Conservation (phyloP, 768 basidiomycete species). For the Chiua virens region DNA sequence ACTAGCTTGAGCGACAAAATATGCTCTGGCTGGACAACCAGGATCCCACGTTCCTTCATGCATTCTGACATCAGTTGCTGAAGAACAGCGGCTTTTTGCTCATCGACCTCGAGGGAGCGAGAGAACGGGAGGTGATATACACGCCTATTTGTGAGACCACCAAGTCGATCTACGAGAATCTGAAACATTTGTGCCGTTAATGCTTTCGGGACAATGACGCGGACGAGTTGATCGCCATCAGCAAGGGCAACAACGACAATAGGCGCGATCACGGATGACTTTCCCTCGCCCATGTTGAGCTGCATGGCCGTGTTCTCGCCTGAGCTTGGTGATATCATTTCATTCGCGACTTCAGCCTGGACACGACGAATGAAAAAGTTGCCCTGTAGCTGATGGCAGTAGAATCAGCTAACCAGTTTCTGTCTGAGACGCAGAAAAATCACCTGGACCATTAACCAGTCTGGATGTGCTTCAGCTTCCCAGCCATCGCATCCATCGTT, state of each 20-base stretch:
- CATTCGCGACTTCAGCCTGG: slow-evolving; percentile 41
- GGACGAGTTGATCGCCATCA: slow-evolving; percentile 42
- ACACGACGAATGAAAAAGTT: slow-evolving; percentile 44
- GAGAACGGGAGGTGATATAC: slow-evolving; percentile 53
- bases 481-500: slow-evolving; percentile 25
- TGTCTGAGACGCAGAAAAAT: not conserved
- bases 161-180: slow-evolving; percentile 42
- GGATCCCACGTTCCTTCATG: slow-evolving; percentile 38
- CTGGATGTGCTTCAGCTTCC: slow-evolving; percentile 24
- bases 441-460: slow-evolving; percentile 50
- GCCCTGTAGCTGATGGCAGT: slow-evolving; percentile 39
- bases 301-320: slow-evolving; percentile 42
- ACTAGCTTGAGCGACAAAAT: slow-evolving; percentile 52
- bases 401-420: no score
- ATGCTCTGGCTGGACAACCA: slow-evolving; percentile 54
- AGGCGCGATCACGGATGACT: slow-evolving; percentile 49
- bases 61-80: slow-evolving; percentile 39
- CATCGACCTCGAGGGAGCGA: slow-evolving; percentile 33
- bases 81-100: slow-evolving; percentile 23
- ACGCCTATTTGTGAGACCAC: slow-evolving; percentile 45
- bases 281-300: slow-evolving; percentile 62
- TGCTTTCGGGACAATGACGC: slow-evolving; percentile 52
- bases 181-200: slow-evolving; percentile 50
- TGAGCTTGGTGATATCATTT: slow-evolving; percentile 46
- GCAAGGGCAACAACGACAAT: slow-evolving; percentile 41